Conservation (phyloP, 1,284 basidiomycete genomes). For the Trichosporon sp. region DNA sequence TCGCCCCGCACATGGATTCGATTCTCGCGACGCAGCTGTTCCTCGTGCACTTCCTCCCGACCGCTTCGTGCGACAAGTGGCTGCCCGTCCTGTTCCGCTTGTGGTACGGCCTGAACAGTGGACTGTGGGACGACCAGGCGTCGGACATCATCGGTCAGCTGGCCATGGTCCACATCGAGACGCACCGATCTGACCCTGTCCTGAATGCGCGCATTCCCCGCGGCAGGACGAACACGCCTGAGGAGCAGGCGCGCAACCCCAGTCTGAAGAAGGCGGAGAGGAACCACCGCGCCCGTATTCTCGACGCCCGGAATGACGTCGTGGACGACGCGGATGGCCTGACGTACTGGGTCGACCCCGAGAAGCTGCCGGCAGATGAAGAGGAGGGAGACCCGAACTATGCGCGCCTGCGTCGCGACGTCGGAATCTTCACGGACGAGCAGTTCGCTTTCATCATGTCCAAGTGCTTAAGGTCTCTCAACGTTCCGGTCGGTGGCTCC, state of each 20-base stretch:
- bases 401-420: conserved; percentile 74
- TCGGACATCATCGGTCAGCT: conserved; percentile 67
- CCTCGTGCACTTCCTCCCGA: conserved; percentile 76
- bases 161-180: conserved; percentile 72
- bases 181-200: conserved; percentile 70
- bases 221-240: conserved; percentile 43
- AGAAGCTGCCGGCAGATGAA: conserved; percentile 58
- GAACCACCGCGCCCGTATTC: conserved; percentile 41
- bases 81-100: conserved; percentile 76
- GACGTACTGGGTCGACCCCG: conserved; percentile 47
- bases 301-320: conserved; percentile 46
- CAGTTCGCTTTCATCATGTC: conserved; percentile 86
- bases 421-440: conserved; percentile 81
- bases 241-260: conserved; percentile 47
- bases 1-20: conserved; percentile 74
- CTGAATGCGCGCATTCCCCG: conserved; percentile 65
- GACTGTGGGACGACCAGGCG: conserved; percentile 80
- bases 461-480: conserved; percentile 84
- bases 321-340: conserved; percentile 63
- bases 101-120: conserved; percentile 81
- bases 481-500: conserved; percentile 57
- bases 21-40: conserved; percentile 78
- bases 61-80: conserved; percentile 76
- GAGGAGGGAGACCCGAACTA: conserved; percentile 70
- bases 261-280: conserved; percentile 33